These are phyloP conservation scores for Cercospora beticola DNA, from an alignment of 2,329 filamentous ascomycete genomes.

Conservation along the genomic window DNA sequence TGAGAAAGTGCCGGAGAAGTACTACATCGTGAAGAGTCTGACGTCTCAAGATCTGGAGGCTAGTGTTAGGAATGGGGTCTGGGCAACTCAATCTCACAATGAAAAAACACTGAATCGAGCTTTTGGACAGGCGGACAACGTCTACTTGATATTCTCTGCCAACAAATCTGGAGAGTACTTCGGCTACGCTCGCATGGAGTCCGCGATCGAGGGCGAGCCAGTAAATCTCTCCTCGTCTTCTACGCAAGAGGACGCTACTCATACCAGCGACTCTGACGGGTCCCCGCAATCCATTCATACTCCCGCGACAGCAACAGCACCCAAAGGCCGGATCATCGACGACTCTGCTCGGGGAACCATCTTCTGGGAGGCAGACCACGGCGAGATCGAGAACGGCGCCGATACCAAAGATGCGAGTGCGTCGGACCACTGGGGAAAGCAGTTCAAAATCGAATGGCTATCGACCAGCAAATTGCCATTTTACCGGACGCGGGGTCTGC, in stretches of 20 bases:
- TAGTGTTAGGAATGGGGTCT: constrained; percentile 82
- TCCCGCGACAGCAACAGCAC: constrained; percentile 72
- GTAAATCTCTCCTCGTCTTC: constrained; percentile 25
- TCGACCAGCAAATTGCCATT: constrained; percentile 83
- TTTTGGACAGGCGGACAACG: constrained; percentile 76
- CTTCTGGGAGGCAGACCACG: constrained; percentile 83
- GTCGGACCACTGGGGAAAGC: constrained; percentile 77
- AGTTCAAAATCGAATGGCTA: constrained; percentile 87
- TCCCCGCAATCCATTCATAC: constrained; percentile 78
- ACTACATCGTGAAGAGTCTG: constrained; percentile 90
- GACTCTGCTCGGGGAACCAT: constrained; percentile 93
- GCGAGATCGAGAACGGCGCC: constrained; percentile 33
- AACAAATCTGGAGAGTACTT: constrained; percentile 98
- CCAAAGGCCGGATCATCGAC: constrained; percentile 83
- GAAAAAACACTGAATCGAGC: constrained; percentile 80
- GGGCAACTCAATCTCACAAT: constrained; percentile 94
- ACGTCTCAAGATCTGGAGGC: constrained; percentile 86
- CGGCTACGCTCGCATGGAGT: constrained; percentile 88
- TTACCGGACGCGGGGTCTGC: constrained; percentile 79
- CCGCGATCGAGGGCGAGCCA: constrained; percentile 72
- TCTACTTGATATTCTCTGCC: constrained; percentile 91
- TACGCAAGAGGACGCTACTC: constrained; percentile 18
- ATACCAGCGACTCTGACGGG: constrained; percentile 47
- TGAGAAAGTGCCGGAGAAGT: constrained; percentile 65
- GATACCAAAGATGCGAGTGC: constrained; percentile 42